Conservation (phyloP, 2,329 filamentous ascomycete genomes). For the Tolypocladium ovalisporum region DNA sequence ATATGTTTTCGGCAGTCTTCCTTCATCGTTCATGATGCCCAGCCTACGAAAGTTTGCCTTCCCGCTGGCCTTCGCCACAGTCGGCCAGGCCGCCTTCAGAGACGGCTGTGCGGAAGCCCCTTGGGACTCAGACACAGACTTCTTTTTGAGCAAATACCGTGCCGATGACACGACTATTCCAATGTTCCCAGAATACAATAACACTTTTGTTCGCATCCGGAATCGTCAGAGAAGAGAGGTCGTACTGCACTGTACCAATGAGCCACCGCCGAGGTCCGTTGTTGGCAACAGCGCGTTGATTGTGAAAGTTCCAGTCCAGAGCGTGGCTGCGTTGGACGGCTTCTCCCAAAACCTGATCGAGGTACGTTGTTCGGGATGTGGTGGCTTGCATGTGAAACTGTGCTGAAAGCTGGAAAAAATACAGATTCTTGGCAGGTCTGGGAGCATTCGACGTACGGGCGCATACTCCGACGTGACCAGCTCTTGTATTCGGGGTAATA, state of each 20-base stretch:
- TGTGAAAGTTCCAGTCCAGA: conserved; percentile 3
- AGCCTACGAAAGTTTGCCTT: background rate
- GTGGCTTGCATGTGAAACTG: background rate
- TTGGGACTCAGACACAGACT: conserved; percentile 3
- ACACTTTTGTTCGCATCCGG: conserved; percentile 3
- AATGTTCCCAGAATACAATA: conserved; percentile 2
- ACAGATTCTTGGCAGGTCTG: conserved; percentile 3
- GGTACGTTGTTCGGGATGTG: background rate
- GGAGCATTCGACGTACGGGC: conserved; percentile 1
- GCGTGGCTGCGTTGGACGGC: conserved; percentile 2
- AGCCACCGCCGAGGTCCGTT: conserved; percentile 1
- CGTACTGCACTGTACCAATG: conserved; percentile 4
- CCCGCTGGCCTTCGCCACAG: background rate
- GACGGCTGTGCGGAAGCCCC: conserved; percentile 2
- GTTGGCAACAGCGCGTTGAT: conserved; percentile 2
- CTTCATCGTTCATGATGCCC: background rate
- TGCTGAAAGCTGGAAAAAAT: background rate
- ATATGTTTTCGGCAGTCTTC: background rate
- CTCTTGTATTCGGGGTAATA: conserved; percentile 4
- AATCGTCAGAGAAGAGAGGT: conserved; percentile 3
- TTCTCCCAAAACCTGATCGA: conserved; percentile 4
- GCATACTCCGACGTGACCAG: conserved; percentile 3
- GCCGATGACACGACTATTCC: background rate
- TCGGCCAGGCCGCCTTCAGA: conserved; percentile 1
- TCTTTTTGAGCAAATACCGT: conserved; percentile 1